Conservation (phyloP, 306 rosid genomes). For the Albizia julibrissin region DNA sequence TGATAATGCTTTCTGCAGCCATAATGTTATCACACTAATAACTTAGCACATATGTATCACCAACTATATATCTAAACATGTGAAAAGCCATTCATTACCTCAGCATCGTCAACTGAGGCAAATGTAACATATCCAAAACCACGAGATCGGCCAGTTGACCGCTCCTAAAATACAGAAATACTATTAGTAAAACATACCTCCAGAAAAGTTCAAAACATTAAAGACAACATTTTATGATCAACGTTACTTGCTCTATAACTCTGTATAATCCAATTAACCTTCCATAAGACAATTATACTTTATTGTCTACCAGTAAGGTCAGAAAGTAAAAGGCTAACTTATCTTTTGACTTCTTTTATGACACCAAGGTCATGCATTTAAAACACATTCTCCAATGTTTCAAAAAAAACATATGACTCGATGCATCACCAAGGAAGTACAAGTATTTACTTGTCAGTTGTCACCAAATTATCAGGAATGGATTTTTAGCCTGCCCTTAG, state of each 20-base stretch:
- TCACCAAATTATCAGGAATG: not conserved
- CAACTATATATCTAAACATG: not conserved
- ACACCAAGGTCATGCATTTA: not conserved
- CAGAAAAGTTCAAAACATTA: not conserved
- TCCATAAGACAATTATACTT: not conserved
- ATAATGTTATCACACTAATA: conserved; percentile 18
- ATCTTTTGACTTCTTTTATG: not conserved
- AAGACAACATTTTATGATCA: not conserved
- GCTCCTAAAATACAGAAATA: conserved; percentile 56
- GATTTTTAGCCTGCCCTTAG: not conserved
- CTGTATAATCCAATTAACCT: not conserved
- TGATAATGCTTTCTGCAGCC: conserved; percentile 67
- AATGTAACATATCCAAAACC: conserved; percentile 98
- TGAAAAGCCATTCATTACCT: conserved; percentile 49
- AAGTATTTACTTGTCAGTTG: not conserved
- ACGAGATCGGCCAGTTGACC: conserved; percentile 92
- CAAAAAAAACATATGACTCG: not conserved
- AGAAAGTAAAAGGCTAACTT: not conserved
- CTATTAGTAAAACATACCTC: not conserved
- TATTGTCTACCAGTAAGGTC: not conserved
- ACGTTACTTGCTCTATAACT: not conserved
- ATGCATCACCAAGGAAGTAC: not conserved
- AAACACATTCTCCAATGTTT: not conserved
- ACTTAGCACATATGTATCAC: not conserved
- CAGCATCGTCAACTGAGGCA: conserved; percentile 84